Percentiles rank a stretch among this genome's conserved stretches.
These are phyloP conservation scores for Exophiala bonariae DNA, from an alignment of 2,329 filamentous ascomycete genomes.

Conservation along the genomic window DNA sequence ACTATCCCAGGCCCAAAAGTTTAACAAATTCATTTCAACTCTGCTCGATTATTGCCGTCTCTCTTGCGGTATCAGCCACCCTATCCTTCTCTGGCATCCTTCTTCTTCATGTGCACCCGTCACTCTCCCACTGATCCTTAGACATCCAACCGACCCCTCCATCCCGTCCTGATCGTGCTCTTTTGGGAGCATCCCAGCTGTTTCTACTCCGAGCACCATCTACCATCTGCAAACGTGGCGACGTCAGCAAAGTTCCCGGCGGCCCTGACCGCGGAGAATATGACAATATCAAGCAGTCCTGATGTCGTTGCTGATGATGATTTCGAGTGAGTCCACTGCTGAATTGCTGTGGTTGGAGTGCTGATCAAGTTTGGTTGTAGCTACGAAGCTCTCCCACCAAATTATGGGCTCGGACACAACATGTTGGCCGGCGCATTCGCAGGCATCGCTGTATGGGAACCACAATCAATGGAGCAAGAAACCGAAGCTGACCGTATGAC, in stretches of 20 bases:
- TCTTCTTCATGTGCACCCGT: neutral
- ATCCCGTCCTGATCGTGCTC: neutral
- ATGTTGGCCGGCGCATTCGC: slow-evolving; percentile 97
- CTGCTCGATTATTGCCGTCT: slow-evolving; percentile 11
- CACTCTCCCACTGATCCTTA: no score
- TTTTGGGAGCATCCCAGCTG: neutral
- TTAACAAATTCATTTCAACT: slow-evolving; percentile 22
- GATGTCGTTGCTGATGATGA: slow-evolving; percentile 45
- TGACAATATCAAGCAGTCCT: slow-evolving; percentile 26
- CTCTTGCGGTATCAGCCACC: slow-evolving; percentile 7
- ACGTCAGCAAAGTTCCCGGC: slow-evolving; percentile 28
- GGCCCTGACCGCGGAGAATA: slow-evolving; percentile 30
- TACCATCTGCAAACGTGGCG: slow-evolving; percentile 26
- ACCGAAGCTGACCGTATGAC: slow-evolving; percentile 11
- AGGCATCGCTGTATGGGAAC: slow-evolving; percentile 77
- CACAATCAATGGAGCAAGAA: slow-evolving; percentile 21
- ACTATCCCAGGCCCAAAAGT: slow-evolving; percentile 4
- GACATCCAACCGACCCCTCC: no score
- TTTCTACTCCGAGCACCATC: neutral
- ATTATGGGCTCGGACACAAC: slow-evolving; percentile 91
- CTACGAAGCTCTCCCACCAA: slow-evolving; percentile 92
- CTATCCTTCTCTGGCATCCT: neutral
- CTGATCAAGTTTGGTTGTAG: slow-evolving; percentile 40
- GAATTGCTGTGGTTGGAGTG: neutral
- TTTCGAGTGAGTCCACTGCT: slow-evolving; percentile 43